phyloP scores from a whole-genome alignment of 768 basidiomycete species.

The Termitomyces sp. region DNA sequence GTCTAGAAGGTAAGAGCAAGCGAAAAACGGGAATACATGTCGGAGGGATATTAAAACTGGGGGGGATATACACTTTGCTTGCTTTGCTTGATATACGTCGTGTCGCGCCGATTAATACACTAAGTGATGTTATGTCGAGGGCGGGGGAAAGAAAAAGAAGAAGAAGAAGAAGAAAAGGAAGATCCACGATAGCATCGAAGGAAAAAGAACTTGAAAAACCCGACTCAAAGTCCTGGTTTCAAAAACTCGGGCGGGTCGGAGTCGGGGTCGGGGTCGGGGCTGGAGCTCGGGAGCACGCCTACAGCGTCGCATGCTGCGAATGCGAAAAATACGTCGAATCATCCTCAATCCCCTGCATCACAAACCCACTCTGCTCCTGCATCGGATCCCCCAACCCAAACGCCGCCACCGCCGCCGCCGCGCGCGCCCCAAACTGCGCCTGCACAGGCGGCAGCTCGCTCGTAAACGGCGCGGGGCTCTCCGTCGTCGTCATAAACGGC shows the following conservation, averaged over 20 bases:
- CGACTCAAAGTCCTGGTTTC: too few relatives aligned
- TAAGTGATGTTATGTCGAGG: background rate
- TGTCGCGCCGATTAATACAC: background rate
- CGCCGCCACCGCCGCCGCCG: conserved; percentile 10
- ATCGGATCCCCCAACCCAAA: conserved; percentile 2
- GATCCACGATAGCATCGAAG: background rate
- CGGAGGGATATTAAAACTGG: background rate
- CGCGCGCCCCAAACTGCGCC: conserved; percentile 6
- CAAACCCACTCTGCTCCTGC: conserved; percentile 14
- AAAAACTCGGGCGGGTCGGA: too few relatives aligned
- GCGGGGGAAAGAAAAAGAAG: too few relatives aligned
- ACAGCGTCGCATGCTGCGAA: conserved; percentile 13
- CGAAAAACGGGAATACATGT: background rate
- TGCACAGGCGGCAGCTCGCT: conserved; percentile 26
- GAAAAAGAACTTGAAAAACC: too few relatives aligned
- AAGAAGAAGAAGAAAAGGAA: background rate
- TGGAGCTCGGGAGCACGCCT: background rate
- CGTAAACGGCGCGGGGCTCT: conserved; percentile 31
- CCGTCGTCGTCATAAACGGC: conserved; percentile 33
- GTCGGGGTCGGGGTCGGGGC: too few relatives aligned
- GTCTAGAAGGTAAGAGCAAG: background rate
- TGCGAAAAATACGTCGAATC: conserved; percentile 11
- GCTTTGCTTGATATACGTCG: background rate
- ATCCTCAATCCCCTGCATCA: conserved; percentile 11
- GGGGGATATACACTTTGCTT: background rate